Percentiles rank a stretch among this genome's conserved stretches.
Conservation (phyloP, 345 rosid genomes). For the Acer yangbiense region DNA sequence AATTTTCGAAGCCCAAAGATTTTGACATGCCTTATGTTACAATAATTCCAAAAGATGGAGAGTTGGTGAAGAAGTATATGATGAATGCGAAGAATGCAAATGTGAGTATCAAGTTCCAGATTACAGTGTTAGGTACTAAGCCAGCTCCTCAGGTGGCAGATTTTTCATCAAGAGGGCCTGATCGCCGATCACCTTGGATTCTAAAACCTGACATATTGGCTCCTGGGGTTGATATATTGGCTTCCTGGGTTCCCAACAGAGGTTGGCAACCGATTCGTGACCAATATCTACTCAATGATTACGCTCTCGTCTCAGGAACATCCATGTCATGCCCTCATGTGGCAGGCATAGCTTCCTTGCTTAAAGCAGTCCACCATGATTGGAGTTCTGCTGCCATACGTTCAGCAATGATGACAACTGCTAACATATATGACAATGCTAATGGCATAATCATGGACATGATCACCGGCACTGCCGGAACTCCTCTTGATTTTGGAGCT, state of each 20-base stretch:
- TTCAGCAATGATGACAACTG: constrained; percentile 55
- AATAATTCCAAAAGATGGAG: constrained; percentile 28
- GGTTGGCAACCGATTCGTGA: constrained; percentile 27
- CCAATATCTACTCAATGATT: constrained; percentile 40
- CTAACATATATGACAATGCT: constrained; percentile 27
- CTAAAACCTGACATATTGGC: constrained; percentile 55
- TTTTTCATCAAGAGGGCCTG: constrained; percentile 50
- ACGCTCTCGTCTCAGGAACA: constrained; percentile 38
- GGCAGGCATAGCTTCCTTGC: constrained; percentile 41
- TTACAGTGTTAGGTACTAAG: constrained; percentile 32
- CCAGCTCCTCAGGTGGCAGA: constrained; percentile 48
- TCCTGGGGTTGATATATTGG: constrained; percentile 47
- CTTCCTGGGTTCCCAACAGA: constrained; percentile 47
- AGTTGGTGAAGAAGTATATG: constrained; percentile 31
- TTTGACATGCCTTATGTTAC: constrained; percentile 33
- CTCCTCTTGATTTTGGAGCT: constrained; percentile 54
- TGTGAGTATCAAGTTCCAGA: constrained; percentile 33
- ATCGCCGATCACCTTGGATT: constrained; percentile 39
- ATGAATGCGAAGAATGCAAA: constrained; percentile 17
- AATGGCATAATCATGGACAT: constrained; percentile 34
- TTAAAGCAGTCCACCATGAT: constrained; percentile 37
- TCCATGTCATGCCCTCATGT: constrained; percentile 55
- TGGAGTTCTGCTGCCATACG: constrained; percentile 53
- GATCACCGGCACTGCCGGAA: constrained; percentile 33
- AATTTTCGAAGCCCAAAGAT: constrained; percentile 12